phyloP scores from a whole-genome alignment of 2,329 filamentous ascomycete genomes.

The Penicillium brasilianum region DNA sequence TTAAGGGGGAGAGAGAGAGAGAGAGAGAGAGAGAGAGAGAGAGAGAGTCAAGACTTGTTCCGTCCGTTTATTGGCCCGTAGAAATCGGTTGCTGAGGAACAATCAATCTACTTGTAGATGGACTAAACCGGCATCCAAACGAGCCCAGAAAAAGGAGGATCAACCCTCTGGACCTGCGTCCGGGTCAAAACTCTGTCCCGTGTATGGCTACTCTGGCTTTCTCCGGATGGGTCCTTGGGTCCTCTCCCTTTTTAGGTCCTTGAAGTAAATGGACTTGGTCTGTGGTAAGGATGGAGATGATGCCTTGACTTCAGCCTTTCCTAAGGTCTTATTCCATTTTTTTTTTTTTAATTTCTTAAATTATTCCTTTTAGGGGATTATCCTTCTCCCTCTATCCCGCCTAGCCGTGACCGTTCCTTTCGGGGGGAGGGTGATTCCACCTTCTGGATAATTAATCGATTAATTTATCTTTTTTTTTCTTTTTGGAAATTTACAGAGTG shows the following conservation, averaged over 20 bases:
- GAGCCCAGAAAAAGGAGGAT: constrained; percentile 44
- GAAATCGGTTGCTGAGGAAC: constrained; percentile 10
- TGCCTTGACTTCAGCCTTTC: constrained; percentile 44
- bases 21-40: too few species aligned
- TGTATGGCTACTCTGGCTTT: constrained; percentile 35
- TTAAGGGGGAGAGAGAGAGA: background rate
- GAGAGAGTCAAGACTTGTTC: background rate
- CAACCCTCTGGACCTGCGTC: constrained; percentile 48
- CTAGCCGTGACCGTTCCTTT: constrained; percentile 23
- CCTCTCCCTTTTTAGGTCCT: constrained; percentile 21
- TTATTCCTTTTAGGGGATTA: constrained; percentile 37
- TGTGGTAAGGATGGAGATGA: constrained; percentile 37
- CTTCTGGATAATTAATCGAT: constrained; percentile 16
- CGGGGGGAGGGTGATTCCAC: constrained; percentile 1
- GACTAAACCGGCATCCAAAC: constrained; percentile 41
- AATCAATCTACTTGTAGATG: constrained; percentile 28
- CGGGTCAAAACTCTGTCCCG: constrained; percentile 44
- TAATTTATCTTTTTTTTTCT: background rate
- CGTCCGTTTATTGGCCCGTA: background rate
- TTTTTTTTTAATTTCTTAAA: constrained; percentile 36
- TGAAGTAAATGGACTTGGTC: constrained; percentile 26
- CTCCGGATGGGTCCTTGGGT: constrained; percentile 41
- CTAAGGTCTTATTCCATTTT: constrained; percentile 27
- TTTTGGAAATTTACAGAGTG: constrained; percentile 18
- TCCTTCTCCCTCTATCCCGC: constrained; percentile 9